Percentiles rank a stretch among this genome's conserved stretches.
phyloP scores from a whole-genome alignment of 257 asterid species.

The Solanum appendiculatum region DNA sequence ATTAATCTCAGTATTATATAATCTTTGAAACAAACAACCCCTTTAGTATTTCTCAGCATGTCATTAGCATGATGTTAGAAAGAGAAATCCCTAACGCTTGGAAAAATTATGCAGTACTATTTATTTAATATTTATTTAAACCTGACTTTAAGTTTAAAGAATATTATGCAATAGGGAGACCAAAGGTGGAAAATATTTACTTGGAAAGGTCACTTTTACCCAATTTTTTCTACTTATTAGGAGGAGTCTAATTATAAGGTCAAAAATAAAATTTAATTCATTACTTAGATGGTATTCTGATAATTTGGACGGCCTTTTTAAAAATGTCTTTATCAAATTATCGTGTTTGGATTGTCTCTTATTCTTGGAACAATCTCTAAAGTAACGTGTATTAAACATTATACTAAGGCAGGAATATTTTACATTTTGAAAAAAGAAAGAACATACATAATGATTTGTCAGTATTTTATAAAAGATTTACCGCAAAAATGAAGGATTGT shows the following conservation, averaged over 20 bases:
- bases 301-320: background rate
- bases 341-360: background rate
- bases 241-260: no score
- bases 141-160: background rate
- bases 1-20: background rate
- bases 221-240: no score
- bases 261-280: background rate
- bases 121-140: no score
- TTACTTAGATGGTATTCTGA: background rate
- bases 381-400: background rate
- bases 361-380: background rate
- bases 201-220: no score
- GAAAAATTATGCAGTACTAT: background rate
- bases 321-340: background rate
- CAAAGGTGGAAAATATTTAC: background rate
- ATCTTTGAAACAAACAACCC: background rate
- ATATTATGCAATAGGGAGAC: background rate
- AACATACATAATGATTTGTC: no score
- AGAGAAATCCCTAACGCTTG: background rate
- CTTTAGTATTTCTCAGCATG: background rate
- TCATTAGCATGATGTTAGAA: background rate
- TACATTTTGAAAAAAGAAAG: background rate
- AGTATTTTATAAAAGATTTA: no score
- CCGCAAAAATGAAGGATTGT: background rate
- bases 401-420: background rate